Percentiles rank a stretch among this genome's conserved stretches.
phyloP scores from a whole-genome alignment of 352 stramenopile species.

The Pythium rhizo-oryzae region DNA sequence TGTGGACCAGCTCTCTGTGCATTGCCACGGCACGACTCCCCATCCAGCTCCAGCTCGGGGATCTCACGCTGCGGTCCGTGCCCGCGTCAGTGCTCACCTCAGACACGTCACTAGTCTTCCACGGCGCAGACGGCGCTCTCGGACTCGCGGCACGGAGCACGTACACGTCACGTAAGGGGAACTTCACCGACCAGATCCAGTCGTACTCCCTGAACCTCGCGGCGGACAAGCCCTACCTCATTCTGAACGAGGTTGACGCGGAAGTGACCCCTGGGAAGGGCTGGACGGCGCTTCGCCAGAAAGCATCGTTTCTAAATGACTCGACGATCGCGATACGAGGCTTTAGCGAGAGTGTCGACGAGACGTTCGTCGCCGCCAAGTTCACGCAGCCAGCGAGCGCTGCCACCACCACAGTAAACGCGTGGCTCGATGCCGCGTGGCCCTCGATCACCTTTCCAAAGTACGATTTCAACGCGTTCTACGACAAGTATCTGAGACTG shows the following conservation, averaged over 20 bases:
- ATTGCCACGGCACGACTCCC: not conserved
- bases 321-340: not conserved
- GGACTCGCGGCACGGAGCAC: not conserved
- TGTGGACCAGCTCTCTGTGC: not conserved
- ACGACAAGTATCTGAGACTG: not conserved
- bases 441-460: constrained; percentile 1
- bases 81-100: not conserved
- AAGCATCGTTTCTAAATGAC: not conserved
- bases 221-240: not conserved
- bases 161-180: not conserved
- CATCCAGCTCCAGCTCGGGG: constrained; percentile 3
- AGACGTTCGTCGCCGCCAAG: not conserved
- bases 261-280: not conserved
- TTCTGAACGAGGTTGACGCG: not conserved
- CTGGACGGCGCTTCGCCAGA: constrained; percentile 1
- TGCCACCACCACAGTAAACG: not conserved
- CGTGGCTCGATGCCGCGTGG: constrained; percentile 2
- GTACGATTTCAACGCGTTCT: not conserved
- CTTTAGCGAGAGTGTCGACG: constrained; percentile 3
- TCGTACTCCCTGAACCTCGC: not conserved
- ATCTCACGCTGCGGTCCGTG: not conserved
- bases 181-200: constrained; percentile 10
- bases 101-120: not conserved
- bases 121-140: constrained; percentile 1
- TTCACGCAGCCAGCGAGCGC: not conserved